A percentile compares a stretch with the other conserved stretches of the same genome.
Conservation (phyloP, 148 eudicot genomes). For the Rhododendron ferrugineum region DNA sequence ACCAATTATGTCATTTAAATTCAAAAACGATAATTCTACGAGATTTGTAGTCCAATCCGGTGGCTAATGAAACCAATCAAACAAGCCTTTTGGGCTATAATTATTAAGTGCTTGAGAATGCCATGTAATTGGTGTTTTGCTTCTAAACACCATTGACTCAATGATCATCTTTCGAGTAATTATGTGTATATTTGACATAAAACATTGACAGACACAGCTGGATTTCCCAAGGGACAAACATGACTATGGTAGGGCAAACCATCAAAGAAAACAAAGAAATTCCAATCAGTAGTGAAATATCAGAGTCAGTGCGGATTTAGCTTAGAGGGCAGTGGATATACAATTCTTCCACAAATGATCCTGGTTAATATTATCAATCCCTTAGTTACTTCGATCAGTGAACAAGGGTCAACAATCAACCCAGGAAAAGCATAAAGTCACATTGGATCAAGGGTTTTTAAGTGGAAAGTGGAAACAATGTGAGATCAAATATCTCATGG, state of each 20-base stretch:
- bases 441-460: background rate
- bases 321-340: background rate
- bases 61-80: background rate
- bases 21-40: too few relatives aligned
- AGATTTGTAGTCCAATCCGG: too few relatives aligned
- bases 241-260: background rate
- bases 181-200: background rate
- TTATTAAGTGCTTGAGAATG: background rate
- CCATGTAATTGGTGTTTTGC: background rate
- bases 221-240: background rate
- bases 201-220: background rate
- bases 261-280: background rate
- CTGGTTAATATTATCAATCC: background rate
- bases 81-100: background rate
- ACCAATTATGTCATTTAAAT: background rate
- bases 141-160: background rate
- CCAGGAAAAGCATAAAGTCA: background rate
- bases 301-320: background rate
- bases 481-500: background rate
- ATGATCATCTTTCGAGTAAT: background rate
- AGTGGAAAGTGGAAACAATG: background rate
- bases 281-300: background rate
- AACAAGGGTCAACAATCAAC: background rate
- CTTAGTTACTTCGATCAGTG: background rate
- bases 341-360: background rate